Base-by-base conservation (phyloP, 2,329 filamentous ascomycete genomes). In the Dendrostoma leiphaemia region DNA sequence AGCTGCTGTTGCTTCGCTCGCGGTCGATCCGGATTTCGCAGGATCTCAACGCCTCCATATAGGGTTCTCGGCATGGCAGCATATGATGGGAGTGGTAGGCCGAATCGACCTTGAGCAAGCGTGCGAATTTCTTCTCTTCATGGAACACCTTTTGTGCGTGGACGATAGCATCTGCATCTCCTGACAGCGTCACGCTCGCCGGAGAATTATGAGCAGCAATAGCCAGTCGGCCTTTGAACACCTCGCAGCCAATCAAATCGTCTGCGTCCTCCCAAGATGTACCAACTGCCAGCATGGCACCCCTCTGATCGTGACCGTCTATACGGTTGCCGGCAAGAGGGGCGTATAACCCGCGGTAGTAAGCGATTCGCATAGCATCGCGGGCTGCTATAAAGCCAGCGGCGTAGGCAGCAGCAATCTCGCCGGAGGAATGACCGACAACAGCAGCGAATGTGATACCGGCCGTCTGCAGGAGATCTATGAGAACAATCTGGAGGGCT, bases 1-100 rank as follows among this genome's bases (percentile, higher is more conserved):
- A 44, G 6, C 29, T 21, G 6, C 29, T 21, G 15, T 32, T 34
- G 17, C 10, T n/a, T 19, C 8, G 31, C 7, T 32, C 12, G 6
- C 17, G 12, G 0, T 31, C 19, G n/a, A 43, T 15, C 17, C 31
- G 21, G 21, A 46, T 29, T 9, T 35, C 48, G 10, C 43, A 49
- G 7, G 21, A 21, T 3, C 38, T 13, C 9, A 62, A 40, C 15
- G 31, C 28, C 24, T 47, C 48, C 10, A 63, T 26, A 32, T 56
- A 57, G 15, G 23, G 38, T 1, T 57, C 35, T 57, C 54, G 10
- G 43, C 53, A 57, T 8, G 51, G 51, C 0, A 28, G 24, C 69
- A 75, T 75, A 40, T 73, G 69, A 28, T 66, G 64, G 1, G 71
- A 72, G 52, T 73, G 70, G 45, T 75, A 76, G 0, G 74, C 74